phyloP scores from a whole-genome alignment of 1,284 basidiomycete species.

The Phellinidium pouzarii region DNA sequence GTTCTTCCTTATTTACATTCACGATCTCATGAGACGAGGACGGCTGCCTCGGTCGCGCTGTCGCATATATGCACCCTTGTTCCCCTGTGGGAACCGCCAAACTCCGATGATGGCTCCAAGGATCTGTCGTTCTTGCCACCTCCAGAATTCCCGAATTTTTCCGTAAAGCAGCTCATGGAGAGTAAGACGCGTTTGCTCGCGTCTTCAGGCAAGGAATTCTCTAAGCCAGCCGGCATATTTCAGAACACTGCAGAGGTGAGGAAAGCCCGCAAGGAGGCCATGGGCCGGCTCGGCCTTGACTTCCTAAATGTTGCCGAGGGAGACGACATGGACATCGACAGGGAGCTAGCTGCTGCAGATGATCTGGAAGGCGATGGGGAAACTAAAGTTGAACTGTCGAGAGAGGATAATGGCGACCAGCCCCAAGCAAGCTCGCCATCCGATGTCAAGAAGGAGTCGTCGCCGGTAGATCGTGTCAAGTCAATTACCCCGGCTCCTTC shows the following conservation, averaged over 20 bases:
- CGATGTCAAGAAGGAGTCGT: conserved; percentile 31
- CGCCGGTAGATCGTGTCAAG: conserved; percentile 27
- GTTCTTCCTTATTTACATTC: conserved; percentile 86
- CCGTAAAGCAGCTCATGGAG: conserved; percentile 66
- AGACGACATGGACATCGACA: conserved; percentile 77
- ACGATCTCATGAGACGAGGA: conserved; percentile 81
- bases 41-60: conserved; percentile 78
- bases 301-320: conserved; percentile 66
- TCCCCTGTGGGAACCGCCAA: conserved; percentile 70
- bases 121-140: conserved; percentile 27
- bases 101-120: conserved; percentile 25
- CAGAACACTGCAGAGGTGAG: conserved; percentile 67
- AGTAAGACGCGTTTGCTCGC: conserved; percentile 75
- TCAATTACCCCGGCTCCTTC: conserved; percentile 51
- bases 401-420: conserved; percentile 32
- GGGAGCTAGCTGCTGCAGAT: conserved; percentile 53
- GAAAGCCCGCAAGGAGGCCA: conserved; percentile 75
- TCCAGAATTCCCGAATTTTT: conserved; percentile 66
- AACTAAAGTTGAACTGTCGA: conserved; percentile 33
- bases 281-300: conserved; percentile 76
- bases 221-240: conserved; percentile 61
- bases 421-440: conserved; percentile 30
- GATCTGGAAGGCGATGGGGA: conserved; percentile 45
- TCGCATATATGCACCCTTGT: conserved; percentile 82
- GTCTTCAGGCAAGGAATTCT: conserved; percentile 84